Evolutionary conservation across 2,329 filamentous ascomycete genomes (phyloP).

Genomic region (Fusarium sp.): DNA sequence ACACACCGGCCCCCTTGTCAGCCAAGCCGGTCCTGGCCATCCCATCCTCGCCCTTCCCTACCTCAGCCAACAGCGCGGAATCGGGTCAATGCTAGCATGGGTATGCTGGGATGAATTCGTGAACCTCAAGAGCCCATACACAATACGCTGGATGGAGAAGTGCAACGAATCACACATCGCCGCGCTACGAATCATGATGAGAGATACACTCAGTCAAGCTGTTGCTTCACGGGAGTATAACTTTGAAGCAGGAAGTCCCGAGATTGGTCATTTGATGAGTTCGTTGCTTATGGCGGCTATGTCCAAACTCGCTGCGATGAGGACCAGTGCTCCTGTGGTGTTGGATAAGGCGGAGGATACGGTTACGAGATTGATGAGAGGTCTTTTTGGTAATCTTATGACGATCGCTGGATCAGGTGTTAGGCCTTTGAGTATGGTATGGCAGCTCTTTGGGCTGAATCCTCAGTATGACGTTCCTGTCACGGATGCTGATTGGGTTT

Average conservation of each 20-base stretch:
- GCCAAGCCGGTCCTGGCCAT: background rate
- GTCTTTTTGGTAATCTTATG: conserved; percentile 15
- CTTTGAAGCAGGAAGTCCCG: background rate
- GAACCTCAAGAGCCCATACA: conserved; percentile 16
- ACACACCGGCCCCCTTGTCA: conserved; percentile 1
- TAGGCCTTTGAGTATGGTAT: conserved; percentile 19
- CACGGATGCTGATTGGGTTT: background rate
- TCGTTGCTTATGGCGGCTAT: conserved; percentile 22
- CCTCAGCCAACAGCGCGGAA: conserved; percentile 7
- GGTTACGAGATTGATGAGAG: conserved; percentile 10
- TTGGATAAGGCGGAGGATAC: conserved; percentile 15
- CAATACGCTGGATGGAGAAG: conserved; percentile 26
- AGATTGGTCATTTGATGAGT: conserved; percentile 21
- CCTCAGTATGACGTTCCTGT: conserved; percentile 8
- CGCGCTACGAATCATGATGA: conserved; percentile 10
- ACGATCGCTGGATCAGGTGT: conserved; percentile 16
- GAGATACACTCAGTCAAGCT: conserved; percentile 7
- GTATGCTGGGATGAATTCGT: conserved; percentile 28
- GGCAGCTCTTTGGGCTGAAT: conserved; percentile 4
- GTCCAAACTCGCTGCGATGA: conserved; percentile 12
- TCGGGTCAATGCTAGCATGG: conserved; percentile 18
- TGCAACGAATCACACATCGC: conserved; percentile 21
- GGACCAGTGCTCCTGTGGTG: background rate
- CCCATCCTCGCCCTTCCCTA: conserved; percentile 11
- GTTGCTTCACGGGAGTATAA: background rate